These are phyloP conservation scores for Dactylellina drechsleri DNA, from an alignment of 2,329 filamentous ascomycete species.

Conservation along the genomic window DNA sequence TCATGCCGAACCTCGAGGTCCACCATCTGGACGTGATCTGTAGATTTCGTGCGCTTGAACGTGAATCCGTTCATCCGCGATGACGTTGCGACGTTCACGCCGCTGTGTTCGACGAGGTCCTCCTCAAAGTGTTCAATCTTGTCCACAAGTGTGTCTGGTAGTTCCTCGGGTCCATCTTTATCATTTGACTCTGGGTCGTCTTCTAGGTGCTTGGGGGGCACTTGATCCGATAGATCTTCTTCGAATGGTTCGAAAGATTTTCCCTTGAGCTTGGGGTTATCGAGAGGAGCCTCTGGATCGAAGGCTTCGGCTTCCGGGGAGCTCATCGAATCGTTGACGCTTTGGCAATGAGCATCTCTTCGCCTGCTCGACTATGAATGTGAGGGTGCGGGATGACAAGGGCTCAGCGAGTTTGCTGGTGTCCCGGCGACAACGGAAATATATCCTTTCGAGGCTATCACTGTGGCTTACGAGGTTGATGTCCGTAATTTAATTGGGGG, in stretches of 20 bases:
- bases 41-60: slow-evolving; percentile 48
- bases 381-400: slow-evolving; percentile 9
- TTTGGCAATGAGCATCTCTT: slow-evolving; percentile 47
- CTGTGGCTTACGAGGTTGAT: slow-evolving; percentile 2
- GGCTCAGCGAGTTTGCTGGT: slow-evolving; percentile 21
- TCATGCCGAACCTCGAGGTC: slow-evolving; percentile 19
- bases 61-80: slow-evolving; percentile 47
- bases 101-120: slow-evolving; percentile 8
- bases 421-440: slow-evolving; percentile 33
- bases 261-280: slow-evolving; percentile 48
- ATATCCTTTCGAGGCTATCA: slow-evolving; percentile 12
- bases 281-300: slow-evolving; percentile 51
- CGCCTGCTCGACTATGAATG: slow-evolving; percentile 4
- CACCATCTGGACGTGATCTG: slow-evolving; percentile 34
- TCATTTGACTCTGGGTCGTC: slow-evolving; percentile 1
- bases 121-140: slow-evolving; percentile 31
- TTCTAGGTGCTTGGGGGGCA: slow-evolving; percentile 13
- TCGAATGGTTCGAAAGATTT: slow-evolving; percentile 52
- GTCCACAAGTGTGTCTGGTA: slow-evolving; percentile 39
- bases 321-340: slow-evolving; percentile 54
- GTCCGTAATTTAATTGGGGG: slow-evolving; percentile 4
- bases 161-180: slow-evolving; percentile 33
- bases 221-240: slow-evolving; percentile 34
- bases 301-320: slow-evolving; percentile 54
- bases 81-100: background rate